These are phyloP conservation scores for Hypoxylon perforatum DNA, from an alignment of 495 filamentous ascomycete genomes.

Conservation along the genomic window DNA sequence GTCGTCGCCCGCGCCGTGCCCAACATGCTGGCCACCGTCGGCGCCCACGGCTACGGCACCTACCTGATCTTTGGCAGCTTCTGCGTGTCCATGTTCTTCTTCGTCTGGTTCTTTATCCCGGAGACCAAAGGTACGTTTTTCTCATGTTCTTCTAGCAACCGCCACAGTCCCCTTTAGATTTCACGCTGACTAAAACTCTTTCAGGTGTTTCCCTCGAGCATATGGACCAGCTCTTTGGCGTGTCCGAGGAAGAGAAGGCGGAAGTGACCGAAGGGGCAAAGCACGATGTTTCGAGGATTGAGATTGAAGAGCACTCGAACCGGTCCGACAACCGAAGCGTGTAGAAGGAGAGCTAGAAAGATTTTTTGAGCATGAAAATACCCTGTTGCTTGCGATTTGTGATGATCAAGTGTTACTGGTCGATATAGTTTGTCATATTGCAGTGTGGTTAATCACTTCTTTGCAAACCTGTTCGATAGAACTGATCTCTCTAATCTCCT, in stretches of 20 bases:
- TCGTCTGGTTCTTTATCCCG: conserved; percentile 77
- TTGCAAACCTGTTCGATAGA: no score
- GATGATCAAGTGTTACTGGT: no score
- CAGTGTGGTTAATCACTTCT: no score
- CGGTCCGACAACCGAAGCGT: conserved; percentile 32
- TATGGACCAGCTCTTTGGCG: conserved; percentile 67
- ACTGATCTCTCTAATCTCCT: no score
- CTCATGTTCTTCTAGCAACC: conserved; percentile 43
- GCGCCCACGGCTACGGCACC: conserved; percentile 69
- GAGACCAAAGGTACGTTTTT: conserved; percentile 72
- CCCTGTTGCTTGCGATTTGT: no score
- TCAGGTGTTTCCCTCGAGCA: conserved; percentile 58
- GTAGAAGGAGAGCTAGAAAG: not conserved
- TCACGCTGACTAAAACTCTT: conserved; percentile 49
- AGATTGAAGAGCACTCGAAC: conserved; percentile 32
- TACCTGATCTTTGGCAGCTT: conserved; percentile 69
- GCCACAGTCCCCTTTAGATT: conserved; percentile 52
- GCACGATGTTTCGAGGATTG: conserved; percentile 19
- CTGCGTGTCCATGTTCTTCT: conserved; percentile 73
- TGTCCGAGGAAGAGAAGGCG: conserved; percentile 20
- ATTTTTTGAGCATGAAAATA: no score
- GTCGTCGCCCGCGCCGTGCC: conserved; percentile 72
- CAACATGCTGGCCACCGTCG: conserved; percentile 72
- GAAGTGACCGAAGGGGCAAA: conserved; percentile 21
- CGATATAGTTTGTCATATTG: no score